Evolutionary conservation across 2,329 filamentous ascomycete genomes (phyloP), one percentile per base, ranked within the genome.

Genomic region (Alternaria triticimaculans): DNA sequence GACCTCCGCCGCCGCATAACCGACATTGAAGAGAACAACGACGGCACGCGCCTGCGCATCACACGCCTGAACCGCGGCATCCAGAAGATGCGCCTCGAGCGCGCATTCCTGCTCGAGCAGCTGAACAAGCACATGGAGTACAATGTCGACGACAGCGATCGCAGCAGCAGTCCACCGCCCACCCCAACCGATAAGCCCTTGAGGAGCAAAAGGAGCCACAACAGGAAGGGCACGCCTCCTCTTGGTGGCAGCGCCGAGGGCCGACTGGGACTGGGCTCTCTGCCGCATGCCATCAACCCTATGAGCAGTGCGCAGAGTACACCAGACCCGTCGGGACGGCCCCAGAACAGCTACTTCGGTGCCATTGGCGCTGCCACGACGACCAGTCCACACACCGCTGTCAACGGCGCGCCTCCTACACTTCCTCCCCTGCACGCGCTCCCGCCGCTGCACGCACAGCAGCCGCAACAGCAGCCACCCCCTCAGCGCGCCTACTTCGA

Each of bases 11-110:
- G 93, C 73, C 92, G 96, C 65, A 92, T 96, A 68, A 92, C 90
- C 78, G 94, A 97, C 79, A 93, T 98, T 73, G 94, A 98, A 79
- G 90, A 93, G 64, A 91, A 93, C 76, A 97, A 97, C 80, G 94
- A 97, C 73, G 88, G 92, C 61, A 91, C 93, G 50, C 89, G 93
- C 58, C 84, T 93, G 57, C 91, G 93, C 55, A 91, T 97, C 67
- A 85, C 87, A 44, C 91, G 94, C 51, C 88, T 97, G 65, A 90
- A 92, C 80, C 90, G 94, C 68, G 92, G 93, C 75, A 91, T 97
- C 71, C 91, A 96, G 80, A 97, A 98, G 83, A 89, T 96, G 86
- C 90, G 96, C 54, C 87, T 98, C 23, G 92, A 96, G 83, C 88
- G 93, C 66, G 92, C 92, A 25, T 84, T 85, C 68, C 79, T 86